These are phyloP conservation scores for Phaffia australis DNA, from an alignment of 768 basidiomycete species.

Conservation along the genomic window DNA sequence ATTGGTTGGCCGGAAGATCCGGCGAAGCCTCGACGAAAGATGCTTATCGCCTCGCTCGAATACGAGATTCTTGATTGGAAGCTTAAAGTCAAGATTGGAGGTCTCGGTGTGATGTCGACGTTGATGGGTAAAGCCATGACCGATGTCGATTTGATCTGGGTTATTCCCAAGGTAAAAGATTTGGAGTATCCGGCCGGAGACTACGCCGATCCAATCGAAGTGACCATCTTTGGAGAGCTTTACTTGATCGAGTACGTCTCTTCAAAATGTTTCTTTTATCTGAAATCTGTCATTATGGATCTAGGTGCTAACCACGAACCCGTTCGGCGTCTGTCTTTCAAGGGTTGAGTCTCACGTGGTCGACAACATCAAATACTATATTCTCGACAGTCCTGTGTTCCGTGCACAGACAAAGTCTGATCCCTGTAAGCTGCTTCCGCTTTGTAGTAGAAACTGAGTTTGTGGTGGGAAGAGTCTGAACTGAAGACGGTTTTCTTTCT, in stretches of 20 bases:
- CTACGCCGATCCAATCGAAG: conserved; percentile 84
- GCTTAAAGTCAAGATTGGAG: conserved; percentile 94
- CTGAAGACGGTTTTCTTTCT: not conserved
- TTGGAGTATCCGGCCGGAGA: conserved; percentile 85
- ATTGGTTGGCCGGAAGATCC: conserved; percentile 97
- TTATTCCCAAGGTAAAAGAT: conserved; percentile 88
- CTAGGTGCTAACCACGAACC: not conserved
- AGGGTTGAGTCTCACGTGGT: conserved; percentile 74
- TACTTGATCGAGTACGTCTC: conserved; percentile 66
- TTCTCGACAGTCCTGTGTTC: conserved; percentile 91
- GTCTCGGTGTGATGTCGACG: conserved; percentile 93
- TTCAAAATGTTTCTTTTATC: not conserved
- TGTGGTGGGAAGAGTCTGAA: too few species aligned
- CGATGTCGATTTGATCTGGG: conserved; percentile 89
- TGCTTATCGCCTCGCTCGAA: conserved; percentile 82
- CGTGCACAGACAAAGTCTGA: conserved; percentile 92
- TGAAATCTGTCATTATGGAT: not conserved
- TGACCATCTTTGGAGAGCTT: conserved; percentile 89
- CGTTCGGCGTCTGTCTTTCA: not conserved
- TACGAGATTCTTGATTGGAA: conserved; percentile 98
- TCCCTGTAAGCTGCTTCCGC: conserved; percentile 44
- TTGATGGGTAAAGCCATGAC: conserved; percentile 98
- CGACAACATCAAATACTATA: conserved; percentile 91
- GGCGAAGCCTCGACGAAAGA: conserved; percentile 69
- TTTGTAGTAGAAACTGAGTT: not conserved